Percentiles rank a stretch among this genome's conserved stretches.
Conservation (phyloP, 225 moss, liverwort and hornwort species). For the Rhytidiadelphus loreus region DNA sequence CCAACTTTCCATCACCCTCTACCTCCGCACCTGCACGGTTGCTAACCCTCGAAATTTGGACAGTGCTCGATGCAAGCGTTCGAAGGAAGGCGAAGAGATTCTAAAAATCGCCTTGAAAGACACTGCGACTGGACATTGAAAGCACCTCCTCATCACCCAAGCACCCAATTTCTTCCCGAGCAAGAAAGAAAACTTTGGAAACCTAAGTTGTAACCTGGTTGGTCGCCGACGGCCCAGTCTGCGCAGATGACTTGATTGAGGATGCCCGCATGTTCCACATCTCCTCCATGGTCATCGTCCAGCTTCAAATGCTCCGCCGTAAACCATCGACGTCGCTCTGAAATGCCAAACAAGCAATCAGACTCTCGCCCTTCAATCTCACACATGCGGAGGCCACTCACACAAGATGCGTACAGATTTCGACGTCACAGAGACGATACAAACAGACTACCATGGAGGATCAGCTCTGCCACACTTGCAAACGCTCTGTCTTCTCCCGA, state of each 20-base stretch:
- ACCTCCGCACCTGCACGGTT: neutral
- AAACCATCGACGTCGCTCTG: constrained; percentile 34
- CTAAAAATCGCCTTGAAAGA: neutral
- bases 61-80: neutral
- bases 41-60: neutral
- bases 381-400: neutral
- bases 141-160: neutral
- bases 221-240: constrained; percentile 40
- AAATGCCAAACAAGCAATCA: constrained; percentile 5
- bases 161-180: neutral
- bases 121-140: neutral
- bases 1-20: neutral
- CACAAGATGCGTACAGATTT: neutral
- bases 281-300: constrained; percentile 63
- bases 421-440: neutral
- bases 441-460: neutral
- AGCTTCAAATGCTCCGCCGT: constrained; percentile 17
- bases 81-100: neutral
- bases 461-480: neutral
- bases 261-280: constrained; percentile 63
- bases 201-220: constrained; percentile 39
- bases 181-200: neutral
- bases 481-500: neutral
- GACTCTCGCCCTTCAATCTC: neutral
- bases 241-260: constrained; percentile 51